Evolutionary conservation across 1,284 basidiomycete genomes (phyloP).

Genomic region (Cryptococcus amylolentus): DNA sequence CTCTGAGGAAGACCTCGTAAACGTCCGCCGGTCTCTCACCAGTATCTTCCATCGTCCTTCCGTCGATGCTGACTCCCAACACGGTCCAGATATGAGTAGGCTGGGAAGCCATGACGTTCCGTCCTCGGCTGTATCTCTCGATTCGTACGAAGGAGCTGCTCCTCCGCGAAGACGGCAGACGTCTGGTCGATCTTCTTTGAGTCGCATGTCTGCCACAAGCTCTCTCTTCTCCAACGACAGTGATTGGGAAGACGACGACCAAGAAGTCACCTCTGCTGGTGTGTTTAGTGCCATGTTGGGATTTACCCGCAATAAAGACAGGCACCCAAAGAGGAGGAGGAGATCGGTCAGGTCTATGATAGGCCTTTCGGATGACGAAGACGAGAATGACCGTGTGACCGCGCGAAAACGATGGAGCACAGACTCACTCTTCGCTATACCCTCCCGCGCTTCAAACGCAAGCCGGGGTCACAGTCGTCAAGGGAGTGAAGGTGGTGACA

Average conservation of each 20-base stretch:
- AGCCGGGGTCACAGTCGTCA: constrained; percentile 1
- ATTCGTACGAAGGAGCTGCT: constrained; percentile 5
- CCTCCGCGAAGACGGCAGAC: neutral
- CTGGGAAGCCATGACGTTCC: constrained; percentile 4
- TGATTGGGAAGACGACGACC: constrained; percentile 4
- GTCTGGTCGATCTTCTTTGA: constrained; percentile 7
- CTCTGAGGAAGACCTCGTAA: neutral
- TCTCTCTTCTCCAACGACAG: constrained; percentile 1
- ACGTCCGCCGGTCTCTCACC: neutral
- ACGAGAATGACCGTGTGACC: neutral
- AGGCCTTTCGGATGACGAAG: neutral
- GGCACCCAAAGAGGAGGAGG: neutral
- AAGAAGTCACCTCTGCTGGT: neutral
- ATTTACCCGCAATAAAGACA: constrained; percentile 6
- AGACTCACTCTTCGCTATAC: constrained; percentile 12
- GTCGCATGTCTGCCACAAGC: constrained; percentile 1
- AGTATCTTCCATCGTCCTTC: neutral
- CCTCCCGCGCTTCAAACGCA: constrained; percentile 1
- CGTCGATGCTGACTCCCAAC: neutral
- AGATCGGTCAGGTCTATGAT: constrained; percentile 6
- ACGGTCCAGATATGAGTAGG: neutral
- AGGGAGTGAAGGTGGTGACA: neutral
- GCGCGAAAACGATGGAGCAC: constrained; percentile 13
- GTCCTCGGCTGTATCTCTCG: constrained; percentile 6
- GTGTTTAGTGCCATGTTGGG: constrained; percentile 17